These are phyloP conservation scores for Teratosphaeria zuluensis DNA, from an alignment of 2,329 filamentous ascomycete species.

Conservation along the genomic window DNA sequence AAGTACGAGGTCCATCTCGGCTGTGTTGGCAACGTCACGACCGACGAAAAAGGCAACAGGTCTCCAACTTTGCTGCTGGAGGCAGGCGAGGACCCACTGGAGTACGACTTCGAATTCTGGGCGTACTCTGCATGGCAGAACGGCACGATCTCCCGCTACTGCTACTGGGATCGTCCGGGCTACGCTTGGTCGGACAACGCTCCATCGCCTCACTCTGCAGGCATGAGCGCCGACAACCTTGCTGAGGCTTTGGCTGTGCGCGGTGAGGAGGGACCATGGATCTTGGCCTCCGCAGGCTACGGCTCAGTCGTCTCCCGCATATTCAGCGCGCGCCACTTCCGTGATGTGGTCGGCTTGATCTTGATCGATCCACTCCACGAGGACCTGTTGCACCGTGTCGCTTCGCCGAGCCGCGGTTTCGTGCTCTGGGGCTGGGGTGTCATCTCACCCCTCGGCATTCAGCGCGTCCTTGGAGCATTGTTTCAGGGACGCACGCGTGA, in stretches of 20 bases:
- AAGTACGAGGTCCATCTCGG: slow-evolving; percentile 83
- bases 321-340: slow-evolving; percentile 73
- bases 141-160: slow-evolving; percentile 78
- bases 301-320: slow-evolving; percentile 85
- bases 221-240: slow-evolving; percentile 81
- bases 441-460: slow-evolving; percentile 76
- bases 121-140: slow-evolving; percentile 66
- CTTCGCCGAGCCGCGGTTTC: slow-evolving; percentile 63
- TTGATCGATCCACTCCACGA: slow-evolving; percentile 87
- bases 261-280: slow-evolving; percentile 79
- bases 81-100: slow-evolving; percentile 69
- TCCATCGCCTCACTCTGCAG: slow-evolving; percentile 83
- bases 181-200: slow-evolving; percentile 84
- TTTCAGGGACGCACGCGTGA: slow-evolving; percentile 70
- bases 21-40: slow-evolving; percentile 63
- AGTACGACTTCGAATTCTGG: slow-evolving; percentile 70
- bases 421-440: slow-evolving; percentile 77
- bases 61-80: slow-evolving; percentile 74
- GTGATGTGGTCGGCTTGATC: slow-evolving; percentile 66
- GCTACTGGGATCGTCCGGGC: slow-evolving; percentile 90
- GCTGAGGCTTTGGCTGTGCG: slow-evolving; percentile 74
- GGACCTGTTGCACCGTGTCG: slow-evolving; percentile 63
- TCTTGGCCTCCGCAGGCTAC: slow-evolving; percentile 76
- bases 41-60: slow-evolving; percentile 38
- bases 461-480: slow-evolving; percentile 68